phyloP scores from a whole-genome alignment of 192 early-diverging fungal genomes.

The Mortierella antarctica region DNA sequence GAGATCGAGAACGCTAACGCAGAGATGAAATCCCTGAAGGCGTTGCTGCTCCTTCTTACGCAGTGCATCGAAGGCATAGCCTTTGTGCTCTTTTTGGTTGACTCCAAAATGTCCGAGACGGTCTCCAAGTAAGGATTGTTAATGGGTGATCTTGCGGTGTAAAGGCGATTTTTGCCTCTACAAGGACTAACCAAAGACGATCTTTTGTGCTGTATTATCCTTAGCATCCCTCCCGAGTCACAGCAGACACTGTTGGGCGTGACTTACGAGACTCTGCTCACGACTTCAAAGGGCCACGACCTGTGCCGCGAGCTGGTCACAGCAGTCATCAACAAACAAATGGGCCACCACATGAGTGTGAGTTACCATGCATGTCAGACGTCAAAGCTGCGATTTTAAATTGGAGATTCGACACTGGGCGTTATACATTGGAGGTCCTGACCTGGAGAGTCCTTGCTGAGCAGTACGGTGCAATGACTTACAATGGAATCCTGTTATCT shows the following conservation, averaged over 20 bases:
- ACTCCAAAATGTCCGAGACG: slow-evolving; percentile 70
- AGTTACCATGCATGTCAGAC: slow-evolving; percentile 13
- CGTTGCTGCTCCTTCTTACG: slow-evolving; percentile 66
- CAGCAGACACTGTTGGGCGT: slow-evolving; percentile 59
- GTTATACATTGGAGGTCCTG: no score
- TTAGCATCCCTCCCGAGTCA: slow-evolving; percentile 56
- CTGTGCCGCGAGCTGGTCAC: slow-evolving; percentile 71
- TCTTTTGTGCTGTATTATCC: neutral
- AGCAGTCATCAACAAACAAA: slow-evolving; percentile 71
- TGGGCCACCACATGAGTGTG: slow-evolving; percentile 61
- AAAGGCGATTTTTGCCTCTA: neutral
- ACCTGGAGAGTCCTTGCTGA: no score
- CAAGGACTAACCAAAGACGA: no score
- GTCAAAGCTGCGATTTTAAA: neutral
- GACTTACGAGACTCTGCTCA: slow-evolving; percentile 68
- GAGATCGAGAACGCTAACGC: slow-evolving; percentile 53
- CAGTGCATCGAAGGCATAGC: slow-evolving; percentile 73
- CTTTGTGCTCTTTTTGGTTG: slow-evolving; percentile 72
- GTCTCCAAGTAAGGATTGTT: slow-evolving; percentile 43
- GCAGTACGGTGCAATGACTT: no score
- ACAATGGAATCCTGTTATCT: neutral
- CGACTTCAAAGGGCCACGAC: slow-evolving; percentile 61
- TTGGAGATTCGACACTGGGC: no score
- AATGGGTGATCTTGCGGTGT: neutral
- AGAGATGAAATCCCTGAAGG: slow-evolving; percentile 69